Base-by-base conservation (phyloP, 2,329 filamentous ascomycete species). In the Arthroderma sp. region DNA sequence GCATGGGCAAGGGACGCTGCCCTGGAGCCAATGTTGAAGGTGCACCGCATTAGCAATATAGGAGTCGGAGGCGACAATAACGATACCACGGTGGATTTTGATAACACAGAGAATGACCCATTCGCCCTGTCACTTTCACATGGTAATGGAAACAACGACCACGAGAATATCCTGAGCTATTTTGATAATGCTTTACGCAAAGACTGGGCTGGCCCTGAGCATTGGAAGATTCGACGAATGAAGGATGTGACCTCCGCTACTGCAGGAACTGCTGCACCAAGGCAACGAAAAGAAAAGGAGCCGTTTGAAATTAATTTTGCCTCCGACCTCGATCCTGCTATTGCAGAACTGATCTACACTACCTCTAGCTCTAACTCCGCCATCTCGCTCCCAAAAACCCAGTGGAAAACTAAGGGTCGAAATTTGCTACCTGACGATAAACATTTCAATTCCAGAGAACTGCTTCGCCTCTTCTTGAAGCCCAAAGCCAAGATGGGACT, bases 131-230 rank as follows among this genome's bases (percentile, higher is more conserved):
- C 87, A n/a, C 83, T 95, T 75, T 82, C 81, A 41, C 86, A 86
- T 64, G 79, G 81, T 55, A 82, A 83, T 56, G 78, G 79, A 54
- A 88, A 88, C 59, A 74, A 73, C 44, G 77, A 86, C 69, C 90
- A 96, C 68, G 89, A 97, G 64, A 91, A 95, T 66, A 95, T 98
- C 58, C 79, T 98, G n/a, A 87, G 88, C 67, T 98, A 97, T 74
- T 98, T 98, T 68, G 93, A 98, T 70, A 89, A 95, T 67, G 91
- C 91, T 1, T 75, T 97, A 44, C 88, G 93, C 69, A 97, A 95
- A 79, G 96, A 96, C 67, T 98, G 93, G 91, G 86, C 87, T 4
- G 94, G 90, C 53, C 91, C 93, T n/a, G 93, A 97, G 70, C 93
- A 98, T 72, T 98, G 93, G 93, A 86, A 91, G 63, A 97, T 98